A percentile compares a stretch with the other conserved stretches of the same genome.
These are phyloP conservation scores for Cystobasidium sp. DNA, from an alignment of 1,284 basidiomycete species.

Conservation along the genomic window DNA sequence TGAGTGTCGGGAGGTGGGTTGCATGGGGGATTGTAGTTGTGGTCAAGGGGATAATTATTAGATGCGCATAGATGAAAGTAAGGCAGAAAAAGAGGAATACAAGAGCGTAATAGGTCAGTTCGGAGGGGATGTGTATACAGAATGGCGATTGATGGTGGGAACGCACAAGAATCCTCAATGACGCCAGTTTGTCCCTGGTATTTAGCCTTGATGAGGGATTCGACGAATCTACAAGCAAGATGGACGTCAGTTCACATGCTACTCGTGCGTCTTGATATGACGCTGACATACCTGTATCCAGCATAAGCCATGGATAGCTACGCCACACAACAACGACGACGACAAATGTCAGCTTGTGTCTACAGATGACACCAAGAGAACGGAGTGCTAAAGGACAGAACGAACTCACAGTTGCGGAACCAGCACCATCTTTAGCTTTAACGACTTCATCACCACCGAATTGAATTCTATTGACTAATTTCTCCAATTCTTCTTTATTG, in stretches of 20 bases:
- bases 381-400: conserved; percentile 45
- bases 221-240: conserved; percentile 71
- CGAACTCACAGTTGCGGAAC: conserved; percentile 70
- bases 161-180: conserved; percentile 56
- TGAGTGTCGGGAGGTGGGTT: too few species aligned
- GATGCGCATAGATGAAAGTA: too few species aligned
- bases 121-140: too few species aligned
- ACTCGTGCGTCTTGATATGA: background rate
- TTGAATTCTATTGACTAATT: conserved; percentile 85
- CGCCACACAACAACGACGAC: background rate
- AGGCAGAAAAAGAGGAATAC: too few species aligned
- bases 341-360: background rate
- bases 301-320: conserved; percentile 46
- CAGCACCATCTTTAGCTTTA: conserved; percentile 85
- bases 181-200: conserved; percentile 83
- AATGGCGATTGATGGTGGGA: background rate
- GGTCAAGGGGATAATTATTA: too few species aligned
- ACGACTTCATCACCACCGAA: conserved; percentile 95
- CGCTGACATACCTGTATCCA: conserved; percentile 19
- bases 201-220: conserved; percentile 64
- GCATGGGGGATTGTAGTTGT: too few species aligned
- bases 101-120: too few species aligned
- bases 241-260: background rate
- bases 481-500: conserved; percentile 61
- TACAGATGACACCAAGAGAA: background rate